Percentiles rank a stretch among this genome's conserved stretches.
Conservation (phyloP, 2,329 filamentous ascomycete genomes). For the Helotiales sp. region DNA sequence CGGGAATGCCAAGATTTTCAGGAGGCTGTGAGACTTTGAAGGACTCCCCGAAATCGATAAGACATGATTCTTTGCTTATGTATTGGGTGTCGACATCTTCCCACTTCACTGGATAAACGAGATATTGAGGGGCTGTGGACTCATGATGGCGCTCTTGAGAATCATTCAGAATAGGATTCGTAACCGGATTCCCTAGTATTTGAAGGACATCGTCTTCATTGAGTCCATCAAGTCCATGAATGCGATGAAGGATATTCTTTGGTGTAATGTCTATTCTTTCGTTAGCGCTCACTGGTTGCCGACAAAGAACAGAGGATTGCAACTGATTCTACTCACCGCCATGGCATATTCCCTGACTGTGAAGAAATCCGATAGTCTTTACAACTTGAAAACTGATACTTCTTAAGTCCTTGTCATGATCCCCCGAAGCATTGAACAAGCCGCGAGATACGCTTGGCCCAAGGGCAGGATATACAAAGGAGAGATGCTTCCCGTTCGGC, state of each 20-base stretch:
- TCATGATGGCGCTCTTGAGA: neutral
- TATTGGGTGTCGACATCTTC: constrained; percentile 1
- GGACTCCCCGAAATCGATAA: constrained; percentile 25
- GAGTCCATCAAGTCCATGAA: constrained; percentile 24
- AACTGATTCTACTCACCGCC: constrained; percentile 10
- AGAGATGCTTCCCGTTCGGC: constrained; percentile 10
- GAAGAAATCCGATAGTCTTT: constrained; percentile 27
- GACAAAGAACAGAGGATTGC: neutral
- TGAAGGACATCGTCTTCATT: constrained; percentile 26
- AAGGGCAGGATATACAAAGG: constrained; percentile 13
- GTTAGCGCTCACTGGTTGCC: constrained; percentile 6
- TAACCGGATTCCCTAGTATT: constrained; percentile 24
- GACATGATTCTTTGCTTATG: constrained; percentile 9
- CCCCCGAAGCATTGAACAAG: neutral
- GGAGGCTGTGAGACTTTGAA: constrained; percentile 16
- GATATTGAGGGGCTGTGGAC: constrained; percentile 6
- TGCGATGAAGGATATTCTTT: constrained; percentile 29
- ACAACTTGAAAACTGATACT: constrained; percentile 22
- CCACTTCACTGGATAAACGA: constrained; percentile 14
- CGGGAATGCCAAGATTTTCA: constrained; percentile 8
- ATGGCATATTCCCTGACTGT: constrained; percentile 28
- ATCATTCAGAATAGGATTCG: constrained; percentile 2
- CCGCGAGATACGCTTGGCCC: constrained; percentile 11
- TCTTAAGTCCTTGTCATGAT: constrained; percentile 6
- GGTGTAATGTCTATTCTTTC: constrained; percentile 28